phyloP scores from a whole-genome alignment of 225 moss, liverwort and hornwort genomes.

The Bryoerythrophyllum caledonicum region DNA sequence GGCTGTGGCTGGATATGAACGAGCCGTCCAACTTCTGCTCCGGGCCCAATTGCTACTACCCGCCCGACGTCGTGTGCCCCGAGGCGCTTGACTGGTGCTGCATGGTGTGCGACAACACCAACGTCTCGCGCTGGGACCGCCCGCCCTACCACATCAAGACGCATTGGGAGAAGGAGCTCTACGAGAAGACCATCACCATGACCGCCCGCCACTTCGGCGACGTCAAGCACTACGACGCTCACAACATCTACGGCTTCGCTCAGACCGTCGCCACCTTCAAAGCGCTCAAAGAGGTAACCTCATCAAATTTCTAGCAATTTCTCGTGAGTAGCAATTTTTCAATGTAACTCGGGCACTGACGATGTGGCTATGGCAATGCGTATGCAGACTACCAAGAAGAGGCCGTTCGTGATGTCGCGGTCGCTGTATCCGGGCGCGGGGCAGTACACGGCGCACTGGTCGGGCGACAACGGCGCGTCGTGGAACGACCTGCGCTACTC shows the following conservation, averaged over 20 bases:
- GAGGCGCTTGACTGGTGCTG: constrained; percentile 57
- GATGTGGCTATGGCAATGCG: background rate
- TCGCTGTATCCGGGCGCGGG: constrained; percentile 71
- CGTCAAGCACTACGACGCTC: constrained; percentile 72
- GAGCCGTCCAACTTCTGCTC: constrained; percentile 89
- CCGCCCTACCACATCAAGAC: constrained; percentile 66
- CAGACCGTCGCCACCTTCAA: constrained; percentile 55
- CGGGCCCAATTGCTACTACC: constrained; percentile 54
- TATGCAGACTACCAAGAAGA: constrained; percentile 40
- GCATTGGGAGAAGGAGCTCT: constrained; percentile 36
- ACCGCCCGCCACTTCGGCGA: constrained; percentile 56
- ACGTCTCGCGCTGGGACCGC: constrained; percentile 64
- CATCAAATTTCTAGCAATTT: too few species aligned
- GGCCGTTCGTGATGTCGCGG: constrained; percentile 80
- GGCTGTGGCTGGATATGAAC: constrained; percentile 93
- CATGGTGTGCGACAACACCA: constrained; percentile 66
- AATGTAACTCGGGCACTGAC: too few species aligned
- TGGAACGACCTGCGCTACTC: constrained; percentile 68
- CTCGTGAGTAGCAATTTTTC: too few species aligned
- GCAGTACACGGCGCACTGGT: constrained; percentile 69
- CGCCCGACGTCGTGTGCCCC: constrained; percentile 50
- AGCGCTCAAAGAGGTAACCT: constrained; percentile 49
- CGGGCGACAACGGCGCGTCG: constrained; percentile 76
- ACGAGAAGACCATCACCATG: constrained; percentile 56
- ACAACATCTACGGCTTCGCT: constrained; percentile 77